phyloP scores from a whole-genome alignment of 2,329 filamentous ascomycete species.

The Colletotrichum lindemuthianum region DNA sequence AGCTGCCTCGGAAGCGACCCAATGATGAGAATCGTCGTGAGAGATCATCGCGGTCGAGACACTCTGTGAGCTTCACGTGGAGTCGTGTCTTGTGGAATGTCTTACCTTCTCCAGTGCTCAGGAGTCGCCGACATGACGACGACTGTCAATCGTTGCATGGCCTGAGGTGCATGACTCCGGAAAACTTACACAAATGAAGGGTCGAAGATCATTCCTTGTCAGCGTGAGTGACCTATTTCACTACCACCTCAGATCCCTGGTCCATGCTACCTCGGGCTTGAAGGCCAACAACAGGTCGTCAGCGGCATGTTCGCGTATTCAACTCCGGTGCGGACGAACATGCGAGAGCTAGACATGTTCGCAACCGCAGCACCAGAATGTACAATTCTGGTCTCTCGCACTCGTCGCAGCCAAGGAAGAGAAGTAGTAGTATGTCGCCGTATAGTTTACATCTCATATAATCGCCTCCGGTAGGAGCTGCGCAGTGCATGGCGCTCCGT shows the following conservation, averaged over 20 bases:
- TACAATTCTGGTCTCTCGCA: neutral
- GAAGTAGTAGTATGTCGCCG: no score
- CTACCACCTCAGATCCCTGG: conserved; percentile 19
- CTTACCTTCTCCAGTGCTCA: neutral
- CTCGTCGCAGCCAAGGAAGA: neutral
- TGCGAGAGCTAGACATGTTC: neutral
- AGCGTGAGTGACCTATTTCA: neutral
- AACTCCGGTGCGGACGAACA: conserved; percentile 17
- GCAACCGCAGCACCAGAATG: no score
- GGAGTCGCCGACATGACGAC: neutral
- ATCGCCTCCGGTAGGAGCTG: no score
- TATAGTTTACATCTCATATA: no score
- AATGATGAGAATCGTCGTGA: neutral
- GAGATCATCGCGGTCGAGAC: conserved; percentile 1
- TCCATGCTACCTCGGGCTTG: neutral
- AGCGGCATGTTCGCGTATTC: conserved; percentile 5
- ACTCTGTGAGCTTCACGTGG: conserved; percentile 13
- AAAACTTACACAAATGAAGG: conserved; percentile 11
- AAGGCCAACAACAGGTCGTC: neutral
- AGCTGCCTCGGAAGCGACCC: conserved; percentile 7
- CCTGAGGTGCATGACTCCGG: conserved; percentile 15
- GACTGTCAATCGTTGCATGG: neutral
- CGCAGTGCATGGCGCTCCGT: no score
- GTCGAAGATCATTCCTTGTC: neutral
- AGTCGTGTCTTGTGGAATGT: conserved; percentile 9